Conservation (phyloP, 148 eudicot species). For the Chenopodium quinoa region DNA sequence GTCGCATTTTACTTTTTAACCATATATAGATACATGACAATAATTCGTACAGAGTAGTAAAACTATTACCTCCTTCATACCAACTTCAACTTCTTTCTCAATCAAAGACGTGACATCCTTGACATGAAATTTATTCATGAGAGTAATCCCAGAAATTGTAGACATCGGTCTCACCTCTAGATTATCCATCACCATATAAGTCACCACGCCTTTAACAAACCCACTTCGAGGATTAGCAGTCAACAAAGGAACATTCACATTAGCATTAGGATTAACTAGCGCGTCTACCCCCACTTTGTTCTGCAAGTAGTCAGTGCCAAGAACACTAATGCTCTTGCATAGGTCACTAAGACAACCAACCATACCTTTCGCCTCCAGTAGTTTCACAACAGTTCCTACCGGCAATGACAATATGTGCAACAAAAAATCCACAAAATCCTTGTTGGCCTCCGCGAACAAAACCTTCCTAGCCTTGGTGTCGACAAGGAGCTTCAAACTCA, state of each 20-base stretch:
- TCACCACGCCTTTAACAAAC: slow-evolving; percentile 13
- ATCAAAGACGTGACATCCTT: slow-evolving; percentile 8
- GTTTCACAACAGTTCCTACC: slow-evolving; percentile 9
- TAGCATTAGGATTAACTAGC: slow-evolving; percentile 1
- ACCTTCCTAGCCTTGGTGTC: not conserved
- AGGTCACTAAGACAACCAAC: slow-evolving; percentile 26
- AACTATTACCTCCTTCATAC: slow-evolving; percentile 7
- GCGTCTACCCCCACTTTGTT: not conserved
- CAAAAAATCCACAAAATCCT: not conserved
- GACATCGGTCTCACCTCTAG: slow-evolving; percentile 23
- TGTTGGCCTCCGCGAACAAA: not conserved
- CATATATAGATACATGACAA: too few relatives aligned
- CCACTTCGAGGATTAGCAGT: not conserved
- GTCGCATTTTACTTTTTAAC: too few relatives aligned
- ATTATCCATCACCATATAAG: slow-evolving; percentile 24
- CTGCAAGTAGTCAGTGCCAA: not conserved
- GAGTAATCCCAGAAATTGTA: slow-evolving; percentile 15
- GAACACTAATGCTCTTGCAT: slow-evolving; percentile 7
- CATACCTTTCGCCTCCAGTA: slow-evolving; percentile 5
- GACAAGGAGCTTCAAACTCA: not conserved
- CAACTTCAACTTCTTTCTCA: slow-evolving; percentile 17
- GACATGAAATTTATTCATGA: slow-evolving; percentile 11
- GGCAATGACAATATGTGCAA: not conserved
- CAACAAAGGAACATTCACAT: slow-evolving; percentile 13
- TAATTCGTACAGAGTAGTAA: too few relatives aligned